Evolutionary conservation across 805 yeast species (phyloP), one percentile per base, ranked within the genome.

Genomic region (Candida palmyrensis): DNA sequence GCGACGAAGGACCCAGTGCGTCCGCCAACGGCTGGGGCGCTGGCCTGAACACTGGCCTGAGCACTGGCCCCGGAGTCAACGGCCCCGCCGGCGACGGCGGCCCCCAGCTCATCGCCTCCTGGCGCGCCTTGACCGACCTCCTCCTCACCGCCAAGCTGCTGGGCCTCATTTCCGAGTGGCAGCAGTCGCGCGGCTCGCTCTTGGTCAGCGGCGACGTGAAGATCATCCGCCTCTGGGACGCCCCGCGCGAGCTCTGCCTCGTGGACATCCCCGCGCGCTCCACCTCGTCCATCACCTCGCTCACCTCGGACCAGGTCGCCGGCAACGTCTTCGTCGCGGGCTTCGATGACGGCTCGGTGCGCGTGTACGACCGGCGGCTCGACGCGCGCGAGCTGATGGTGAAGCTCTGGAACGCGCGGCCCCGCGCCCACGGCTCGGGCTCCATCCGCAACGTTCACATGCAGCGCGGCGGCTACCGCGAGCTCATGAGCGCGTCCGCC

Each of bases 381-480:
- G 94, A 85, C 44, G 72, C 92, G 0, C 64, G 95, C 35, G 92
- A 84, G 44, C 81, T 94, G 0, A 79, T 90, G 84, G 85, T 87
- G 9, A 77, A 79, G 46, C 66, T 79, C 6, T 92, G 97, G 95
- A 73, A 76, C 43, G 66, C 42, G 24, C 11, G 20, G 19, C 21
- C 23, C 27, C 30, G 36, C 15, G 18, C 42, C 44, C 18, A 42
- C 37, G 55, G 61, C 4, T 66, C 67, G 36, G 70, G 77, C 3
- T 71, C 86, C 47, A 77, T 90, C 27, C 66, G 79, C 29, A 86
- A 83, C 44, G 79, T 89, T 7, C 95, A 86, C 49, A 82, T 92
- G 94, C 98, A 92, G 63, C 71, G 98, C 47, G 98, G 98, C 24
- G 98, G 98, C 0, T 77, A 77, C 47, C 70, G 98, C 36, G 98